phyloP scores from a whole-genome alignment of 208 protist species.

The Tritrichomonas foetus region DNA sequence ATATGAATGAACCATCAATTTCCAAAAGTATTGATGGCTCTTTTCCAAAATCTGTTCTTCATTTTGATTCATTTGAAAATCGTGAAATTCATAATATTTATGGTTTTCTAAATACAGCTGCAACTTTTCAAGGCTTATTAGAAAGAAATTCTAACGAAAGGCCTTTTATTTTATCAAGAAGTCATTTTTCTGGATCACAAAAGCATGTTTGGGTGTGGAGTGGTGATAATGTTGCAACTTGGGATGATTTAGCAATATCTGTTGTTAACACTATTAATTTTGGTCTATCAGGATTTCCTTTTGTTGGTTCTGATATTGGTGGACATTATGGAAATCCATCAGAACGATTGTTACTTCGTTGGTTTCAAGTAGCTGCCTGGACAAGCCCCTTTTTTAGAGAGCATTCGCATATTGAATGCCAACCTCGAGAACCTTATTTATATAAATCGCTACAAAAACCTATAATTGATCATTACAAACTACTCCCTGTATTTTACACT shows the following conservation, averaged over 20 bases:
- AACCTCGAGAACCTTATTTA: constrained; percentile 92
- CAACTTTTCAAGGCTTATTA: constrained; percentile 68
- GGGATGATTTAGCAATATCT: constrained; percentile 82
- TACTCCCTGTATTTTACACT: constrained; percentile 92
- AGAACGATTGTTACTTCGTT: constrained; percentile 84
- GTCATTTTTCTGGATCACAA: constrained; percentile 93
- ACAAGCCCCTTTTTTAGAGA: constrained; percentile 91
- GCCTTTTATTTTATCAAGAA: constrained; percentile 90
- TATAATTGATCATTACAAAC: constrained; percentile 67
- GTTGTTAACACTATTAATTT: constrained; percentile 90
- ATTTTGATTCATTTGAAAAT: constrained; percentile 69
- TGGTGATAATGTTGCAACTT: constrained; percentile 91
- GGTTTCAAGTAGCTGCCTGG: constrained; percentile 86
- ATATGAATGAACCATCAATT: constrained; percentile 97
- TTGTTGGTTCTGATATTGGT: constrained; percentile 88
- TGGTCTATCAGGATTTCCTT: constrained; percentile 82
- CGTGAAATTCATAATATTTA: constrained; percentile 94
- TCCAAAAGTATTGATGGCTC: constrained; percentile 83
- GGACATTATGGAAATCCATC: constrained; percentile 89
- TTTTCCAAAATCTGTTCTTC: constrained; percentile 80
- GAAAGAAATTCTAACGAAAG: constrained; percentile 61
- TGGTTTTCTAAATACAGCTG: constrained; percentile 69
- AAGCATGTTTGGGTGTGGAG: constrained; percentile 93
- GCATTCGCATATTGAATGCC: constrained; percentile 87
- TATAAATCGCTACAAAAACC: constrained; percentile 69